A percentile compares a stretch with the other conserved stretches of the same genome.
Evolutionary conservation across 2,329 filamentous ascomycete genomes (phyloP).

Genomic region (Ophiosphaerella herpotricha): DNA sequence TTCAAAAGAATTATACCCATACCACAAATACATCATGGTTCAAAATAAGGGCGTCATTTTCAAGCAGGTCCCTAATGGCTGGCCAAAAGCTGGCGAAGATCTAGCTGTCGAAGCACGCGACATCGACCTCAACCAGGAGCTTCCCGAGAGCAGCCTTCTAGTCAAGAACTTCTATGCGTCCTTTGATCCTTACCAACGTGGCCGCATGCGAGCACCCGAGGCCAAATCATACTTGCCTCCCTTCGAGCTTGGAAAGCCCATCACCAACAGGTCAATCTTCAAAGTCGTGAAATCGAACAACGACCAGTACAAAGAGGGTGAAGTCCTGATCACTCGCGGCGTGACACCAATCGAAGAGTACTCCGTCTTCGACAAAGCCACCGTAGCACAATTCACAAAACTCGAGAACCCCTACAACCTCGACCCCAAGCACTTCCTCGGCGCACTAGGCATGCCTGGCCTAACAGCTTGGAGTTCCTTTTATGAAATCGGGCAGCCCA

Average conservation of each 20-base stretch:
- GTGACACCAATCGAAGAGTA: slow-evolving; percentile 71
- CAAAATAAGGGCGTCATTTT: slow-evolving; percentile 78
- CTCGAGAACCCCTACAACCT: slow-evolving; percentile 72
- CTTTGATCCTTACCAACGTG: slow-evolving; percentile 84
- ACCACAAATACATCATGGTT: slow-evolving; percentile 48
- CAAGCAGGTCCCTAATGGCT: slow-evolving; percentile 68
- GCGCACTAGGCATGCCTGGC: slow-evolving; percentile 78
- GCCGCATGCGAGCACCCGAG: slow-evolving; percentile 70
- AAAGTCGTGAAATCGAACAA: slow-evolving; percentile 73
- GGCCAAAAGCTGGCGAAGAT: slow-evolving; percentile 72
- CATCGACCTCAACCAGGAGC: slow-evolving; percentile 67
- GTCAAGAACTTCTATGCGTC: slow-evolving; percentile 74
- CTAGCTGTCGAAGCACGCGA: slow-evolving; percentile 68
- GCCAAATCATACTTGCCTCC: slow-evolving; percentile 70
- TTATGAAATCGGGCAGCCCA: slow-evolving; percentile 74
- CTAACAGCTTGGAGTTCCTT: slow-evolving; percentile 75
- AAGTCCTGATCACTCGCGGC: slow-evolving; percentile 62
- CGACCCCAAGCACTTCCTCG: slow-evolving; percentile 70
- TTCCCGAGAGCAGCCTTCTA: slow-evolving; percentile 67
- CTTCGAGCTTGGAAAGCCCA: slow-evolving; percentile 65
- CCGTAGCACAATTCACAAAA: slow-evolving; percentile 53
- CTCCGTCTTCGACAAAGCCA: slow-evolving; percentile 58
- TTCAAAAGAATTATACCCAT: slow-evolving; percentile 4
- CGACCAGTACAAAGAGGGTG: slow-evolving; percentile 66
- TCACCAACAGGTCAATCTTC: slow-evolving; percentile 67